A percentile compares a stretch with the other conserved stretches of the same genome.
Conservation (phyloP, 106 monocot species). For the Allium sativum region DNA sequence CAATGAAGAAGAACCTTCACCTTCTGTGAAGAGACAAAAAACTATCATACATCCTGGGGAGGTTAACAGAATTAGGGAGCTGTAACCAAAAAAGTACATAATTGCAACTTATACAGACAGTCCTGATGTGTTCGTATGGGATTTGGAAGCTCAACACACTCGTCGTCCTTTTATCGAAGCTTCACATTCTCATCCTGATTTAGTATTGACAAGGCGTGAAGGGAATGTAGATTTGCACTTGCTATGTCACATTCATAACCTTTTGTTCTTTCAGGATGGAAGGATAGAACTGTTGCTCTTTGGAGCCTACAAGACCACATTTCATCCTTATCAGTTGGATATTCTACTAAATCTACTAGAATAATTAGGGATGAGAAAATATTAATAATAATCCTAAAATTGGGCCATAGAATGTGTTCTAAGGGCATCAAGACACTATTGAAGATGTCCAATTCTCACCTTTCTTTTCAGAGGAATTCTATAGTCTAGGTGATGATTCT, state of each 20-base stretch:
- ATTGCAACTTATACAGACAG: constrained; percentile 6
- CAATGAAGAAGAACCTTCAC: too few species aligned
- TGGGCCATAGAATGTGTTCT: constrained; percentile 61
- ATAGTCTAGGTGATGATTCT: constrained; percentile 95
- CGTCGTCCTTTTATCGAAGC: constrained; percentile 74
- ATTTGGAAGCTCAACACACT: constrained; percentile 90
- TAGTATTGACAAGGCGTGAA: constrained; percentile 83
- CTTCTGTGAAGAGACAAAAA: too few species aligned
- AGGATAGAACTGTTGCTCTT: constrained; percentile 77
- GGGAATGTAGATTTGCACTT: constrained; percentile 95
- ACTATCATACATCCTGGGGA: too few species aligned
- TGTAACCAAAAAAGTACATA: not conserved
- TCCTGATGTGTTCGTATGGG: constrained; percentile 66
- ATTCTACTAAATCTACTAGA: constrained; percentile 44
- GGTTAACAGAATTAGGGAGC: constrained; percentile 4
- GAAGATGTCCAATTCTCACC: constrained; percentile 98
- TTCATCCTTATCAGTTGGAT: constrained; percentile 35
- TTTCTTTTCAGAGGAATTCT: constrained; percentile 79
- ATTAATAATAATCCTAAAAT: constrained; percentile 42
- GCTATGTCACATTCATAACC: constrained; percentile 81
- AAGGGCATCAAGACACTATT: constrained; percentile 78
- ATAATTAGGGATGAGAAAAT: constrained; percentile 41
- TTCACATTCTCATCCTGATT: constrained; percentile 66
- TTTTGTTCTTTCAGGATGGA: constrained; percentile 93
- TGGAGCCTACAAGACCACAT: constrained; percentile 98